Conservation (phyloP, 768 basidiomycete species). For the Paxillus rubicundulus region DNA sequence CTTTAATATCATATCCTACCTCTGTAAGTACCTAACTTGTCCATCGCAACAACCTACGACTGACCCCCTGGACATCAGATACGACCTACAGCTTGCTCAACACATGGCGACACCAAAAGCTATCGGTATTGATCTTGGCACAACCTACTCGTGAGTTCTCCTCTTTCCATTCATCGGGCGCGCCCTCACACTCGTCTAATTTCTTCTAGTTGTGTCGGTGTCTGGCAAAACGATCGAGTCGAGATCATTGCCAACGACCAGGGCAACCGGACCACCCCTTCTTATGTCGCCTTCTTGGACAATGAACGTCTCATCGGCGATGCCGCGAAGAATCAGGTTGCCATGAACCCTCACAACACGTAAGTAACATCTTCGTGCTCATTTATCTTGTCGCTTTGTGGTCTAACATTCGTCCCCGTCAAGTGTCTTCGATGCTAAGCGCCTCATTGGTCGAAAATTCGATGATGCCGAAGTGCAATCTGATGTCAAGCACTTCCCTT, state of each 20-base stretch:
- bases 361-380: conserved; percentile 25
- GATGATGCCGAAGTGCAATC: conserved; percentile 80
- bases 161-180: background rate
- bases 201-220: conserved; percentile 85
- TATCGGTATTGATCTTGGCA: conserved; percentile 88
- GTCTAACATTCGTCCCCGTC: conserved; percentile 9
- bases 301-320: conserved; percentile 97
- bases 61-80: conserved; percentile 9
- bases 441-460: conserved; percentile 93
- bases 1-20: conserved; percentile 6
- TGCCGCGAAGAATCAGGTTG: conserved; percentile 98
- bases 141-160: conserved; percentile 81
- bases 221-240: conserved; percentile 99
- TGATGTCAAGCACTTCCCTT: conserved; percentile 91
- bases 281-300: conserved; percentile 94
- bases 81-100: conserved; percentile 1
- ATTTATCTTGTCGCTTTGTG: background rate
- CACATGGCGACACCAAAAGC: conserved; percentile 63
- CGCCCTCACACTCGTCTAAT: conserved; percentile 7
- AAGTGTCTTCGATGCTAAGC: conserved; percentile 97
- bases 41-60: background rate
- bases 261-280: conserved; percentile 93
- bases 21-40: conserved; percentile 18
- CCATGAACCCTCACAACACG: conserved; percentile 97
- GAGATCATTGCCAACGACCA: conserved; percentile 98